These are phyloP conservation scores for Cavenderia fasciculata DNA, from an alignment of 78 protist species.

Conservation along the genomic window DNA sequence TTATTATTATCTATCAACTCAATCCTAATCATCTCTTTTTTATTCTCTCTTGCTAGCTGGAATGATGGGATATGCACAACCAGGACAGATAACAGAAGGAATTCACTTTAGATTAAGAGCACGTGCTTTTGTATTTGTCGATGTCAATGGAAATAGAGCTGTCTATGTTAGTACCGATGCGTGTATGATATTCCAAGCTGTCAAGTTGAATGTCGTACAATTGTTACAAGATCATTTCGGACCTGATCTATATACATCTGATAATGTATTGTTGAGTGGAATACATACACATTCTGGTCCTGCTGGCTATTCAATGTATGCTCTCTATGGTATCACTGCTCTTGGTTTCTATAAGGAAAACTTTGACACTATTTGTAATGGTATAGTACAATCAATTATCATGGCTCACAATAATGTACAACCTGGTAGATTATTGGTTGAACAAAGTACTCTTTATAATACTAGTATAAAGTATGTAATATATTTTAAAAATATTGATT, in stretches of 20 bases:
- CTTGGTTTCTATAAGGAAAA: constrained; percentile 78
- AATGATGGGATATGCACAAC: constrained; percentile 86
- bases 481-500: neutral
- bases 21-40: neutral
- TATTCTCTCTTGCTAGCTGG: neutral
- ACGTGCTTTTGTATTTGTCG: constrained; percentile 77
- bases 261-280: constrained; percentile 79
- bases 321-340: constrained; percentile 82
- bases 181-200: constrained; percentile 79
- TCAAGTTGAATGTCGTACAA: constrained; percentile 53
- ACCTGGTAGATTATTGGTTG: constrained; percentile 22
- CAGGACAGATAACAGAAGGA: constrained; percentile 53
- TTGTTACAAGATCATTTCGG: constrained; percentile 30
- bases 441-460: constrained; percentile 50
- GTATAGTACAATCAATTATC: constrained; percentile 79
- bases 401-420: constrained; percentile 75
- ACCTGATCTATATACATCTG: constrained; percentile 26
- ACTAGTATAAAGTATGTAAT: constrained; percentile 76
- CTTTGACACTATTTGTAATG: constrained; percentile 76
- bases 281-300: constrained; percentile 88
- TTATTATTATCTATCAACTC: neutral
- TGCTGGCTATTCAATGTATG: constrained; percentile 83
- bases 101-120: constrained; percentile 73
- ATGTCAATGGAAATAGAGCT: constrained; percentile 56
- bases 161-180: constrained; percentile 68